Evolutionary conservation across 225 moss, liverwort and hornwort species (phyloP).

Genomic region (Pseudoscleropodium purum): DNA sequence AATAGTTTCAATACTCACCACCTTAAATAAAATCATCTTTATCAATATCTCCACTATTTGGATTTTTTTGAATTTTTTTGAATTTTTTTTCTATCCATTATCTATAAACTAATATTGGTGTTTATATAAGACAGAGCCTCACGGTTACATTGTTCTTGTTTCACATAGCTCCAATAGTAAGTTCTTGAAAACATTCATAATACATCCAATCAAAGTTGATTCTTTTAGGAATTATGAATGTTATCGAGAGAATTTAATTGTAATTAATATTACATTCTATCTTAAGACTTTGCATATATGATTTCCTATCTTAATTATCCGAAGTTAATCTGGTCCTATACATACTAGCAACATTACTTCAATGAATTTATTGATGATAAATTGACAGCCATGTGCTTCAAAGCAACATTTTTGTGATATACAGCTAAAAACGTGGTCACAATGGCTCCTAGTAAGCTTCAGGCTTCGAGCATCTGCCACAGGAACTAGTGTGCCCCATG

Average conservation of each 20-base stretch:
- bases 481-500: too few relatives aligned
- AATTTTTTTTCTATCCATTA: too few relatives aligned
- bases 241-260: background rate
- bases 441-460: too few relatives aligned
- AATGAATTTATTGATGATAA: background rate
- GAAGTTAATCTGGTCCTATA: background rate
- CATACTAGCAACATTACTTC: accelerated
- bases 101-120: too few relatives aligned
- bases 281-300: background rate
- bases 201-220: accelerated
- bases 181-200: background rate
- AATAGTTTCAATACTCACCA: too few relatives aligned
- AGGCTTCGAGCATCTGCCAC: too few relatives aligned
- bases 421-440: too few relatives aligned
- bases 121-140: too few relatives aligned
- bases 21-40: too few relatives aligned
- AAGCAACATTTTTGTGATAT: background rate
- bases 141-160: too few relatives aligned
- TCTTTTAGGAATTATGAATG: background rate
- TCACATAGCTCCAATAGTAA: accelerated
- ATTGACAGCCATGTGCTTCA: background rate
- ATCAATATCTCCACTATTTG: too few relatives aligned
- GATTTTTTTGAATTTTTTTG: too few relatives aligned
- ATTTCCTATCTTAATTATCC: background rate
- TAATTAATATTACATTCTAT: background rate